Base-by-base conservation (phyloP, 129 eudicot species). In the Centaurea solstitialis region DNA sequence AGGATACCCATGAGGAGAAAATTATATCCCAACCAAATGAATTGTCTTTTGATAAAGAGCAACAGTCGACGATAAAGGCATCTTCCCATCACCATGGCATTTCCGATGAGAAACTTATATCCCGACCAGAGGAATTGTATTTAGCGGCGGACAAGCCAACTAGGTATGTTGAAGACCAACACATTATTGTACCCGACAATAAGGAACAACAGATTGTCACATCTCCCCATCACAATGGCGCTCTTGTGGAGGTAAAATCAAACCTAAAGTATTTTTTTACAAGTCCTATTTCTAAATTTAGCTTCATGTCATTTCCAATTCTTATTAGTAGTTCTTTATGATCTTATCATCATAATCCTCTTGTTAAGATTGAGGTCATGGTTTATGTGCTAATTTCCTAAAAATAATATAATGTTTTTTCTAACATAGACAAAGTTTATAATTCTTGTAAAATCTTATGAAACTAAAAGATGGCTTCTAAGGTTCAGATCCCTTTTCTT, bases 171-270 rank as follows among this genome's bases (percentile, higher is more conserved):
- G 64, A 57, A 57, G 64, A 57, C 6, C 64, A 57, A 57, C 9
- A 57, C 17, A 7, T 57, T 0, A 7, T 17, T 57, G 64, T n/a
- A 57, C 22, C 22, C 7, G 22, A 57, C 17, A 57, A 57, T 20
- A 53, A 53, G 4, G 64, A 57, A 17, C 21, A 57, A 57, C 64
- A 57, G 7, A 57, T 1, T 17, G 64, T 57, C 64, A 57, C 22
- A 57, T 57, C 64, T 57, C 64, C 64, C 22, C 64, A 17, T 57
- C 64, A 57, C 64, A n/a, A 57, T 57, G 85, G 91, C n/a, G n/a
- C n/a, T n/a, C n/a, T n/a, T n/a, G n/a, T n/a, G n/a, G n/a, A n/a
- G n/a, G n/a, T 90, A 85, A 81, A 40, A 26, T 21, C 33, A 26
- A 68, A 68, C 68, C 10, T 83, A 72, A 18, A 61, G 68, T 61